Evolutionary conservation across 495 filamentous ascomycete genomes (phyloP), one percentile per base, ranked within the genome.

Genomic region (Gamarada debralockiae): DNA sequence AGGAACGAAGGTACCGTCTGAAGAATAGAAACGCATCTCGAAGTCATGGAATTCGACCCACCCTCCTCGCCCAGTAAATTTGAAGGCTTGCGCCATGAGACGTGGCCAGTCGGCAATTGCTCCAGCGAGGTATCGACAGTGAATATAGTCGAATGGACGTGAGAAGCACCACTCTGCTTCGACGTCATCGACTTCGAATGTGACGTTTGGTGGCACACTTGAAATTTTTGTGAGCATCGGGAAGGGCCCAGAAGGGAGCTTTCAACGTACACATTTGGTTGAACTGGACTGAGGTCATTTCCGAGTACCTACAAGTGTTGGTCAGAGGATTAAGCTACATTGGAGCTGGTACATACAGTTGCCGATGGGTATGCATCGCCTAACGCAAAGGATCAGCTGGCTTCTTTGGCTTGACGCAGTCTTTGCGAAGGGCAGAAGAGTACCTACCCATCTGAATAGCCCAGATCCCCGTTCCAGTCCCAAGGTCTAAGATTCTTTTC

Each of bases 381-480:
- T 70, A 79, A 73, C 78, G 62, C 10, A 1, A 45, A n/a, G 18
- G 7, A 8, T n/a, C n/a, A n/a, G n/a, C n/a, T n/a, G n/a, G n/a
- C n/a, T n/a, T n/a, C n/a, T n/a, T n/a, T n/a, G n/a, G n/a, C n/a
- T n/a, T n/a, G n/a, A n/a, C n/a, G n/a, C n/a, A n/a, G n/a, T n/a
- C n/a, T n/a, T n/a, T n/a, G n/a, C n/a, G n/a, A n/a, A n/a, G n/a
- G n/a, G n/a, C n/a, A n/a, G 13, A n/a, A 24, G n/a, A 38, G 27
- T 17, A 9, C 14, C 23, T 52, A 67, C 60, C 58, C 74, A 72
- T 82, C 59, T 78, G 82, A 44, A 85, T 75, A 6, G 79, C 80
- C 81, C 81, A 86, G 36, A 83, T 81, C 15, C 83, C 83, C 3
- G 82, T 86, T 13, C 83, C 83, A 0, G 81, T 85, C 13, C 82